phyloP scores from a whole-genome alignment of 345 rosid genomes.

The Dovyalis caffra region DNA sequence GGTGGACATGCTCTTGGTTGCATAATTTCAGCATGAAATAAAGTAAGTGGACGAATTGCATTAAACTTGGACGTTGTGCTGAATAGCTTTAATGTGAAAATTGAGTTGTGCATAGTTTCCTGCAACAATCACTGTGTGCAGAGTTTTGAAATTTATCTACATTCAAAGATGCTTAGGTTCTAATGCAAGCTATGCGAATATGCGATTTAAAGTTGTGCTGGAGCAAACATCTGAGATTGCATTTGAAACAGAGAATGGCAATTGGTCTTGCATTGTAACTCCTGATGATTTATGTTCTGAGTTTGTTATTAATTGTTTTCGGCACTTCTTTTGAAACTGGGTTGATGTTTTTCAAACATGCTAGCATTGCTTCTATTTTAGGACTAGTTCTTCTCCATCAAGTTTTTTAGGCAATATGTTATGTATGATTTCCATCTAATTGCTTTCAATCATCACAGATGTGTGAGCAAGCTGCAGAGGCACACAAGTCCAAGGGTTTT shows the following conservation, averaged over 20 bases:
- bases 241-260: background rate
- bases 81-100: too few species aligned
- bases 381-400: too few species aligned
- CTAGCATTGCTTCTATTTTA: too few species aligned
- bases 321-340: background rate
- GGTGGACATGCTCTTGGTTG: background rate
- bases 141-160: background rate
- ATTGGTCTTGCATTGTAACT: too few species aligned
- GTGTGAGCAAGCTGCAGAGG: slow-evolving; percentile 98
- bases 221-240: background rate
- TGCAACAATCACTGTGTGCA: background rate
- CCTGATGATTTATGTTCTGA: too few species aligned
- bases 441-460: slow-evolving; percentile 47
- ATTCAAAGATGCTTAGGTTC: background rate
- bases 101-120: too few species aligned
- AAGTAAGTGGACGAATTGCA: background rate
- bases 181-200: background rate
- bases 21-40: background rate
- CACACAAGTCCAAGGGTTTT: slow-evolving; percentile 72
- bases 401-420: background rate
- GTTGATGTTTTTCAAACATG: too few species aligned
- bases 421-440: background rate
- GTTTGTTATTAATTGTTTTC: too few species aligned
- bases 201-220: background rate
- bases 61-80: background rate